Evolutionary conservation across 768 basidiomycete species (phyloP).

Genomic region (Amyloporia xantha): DNA sequence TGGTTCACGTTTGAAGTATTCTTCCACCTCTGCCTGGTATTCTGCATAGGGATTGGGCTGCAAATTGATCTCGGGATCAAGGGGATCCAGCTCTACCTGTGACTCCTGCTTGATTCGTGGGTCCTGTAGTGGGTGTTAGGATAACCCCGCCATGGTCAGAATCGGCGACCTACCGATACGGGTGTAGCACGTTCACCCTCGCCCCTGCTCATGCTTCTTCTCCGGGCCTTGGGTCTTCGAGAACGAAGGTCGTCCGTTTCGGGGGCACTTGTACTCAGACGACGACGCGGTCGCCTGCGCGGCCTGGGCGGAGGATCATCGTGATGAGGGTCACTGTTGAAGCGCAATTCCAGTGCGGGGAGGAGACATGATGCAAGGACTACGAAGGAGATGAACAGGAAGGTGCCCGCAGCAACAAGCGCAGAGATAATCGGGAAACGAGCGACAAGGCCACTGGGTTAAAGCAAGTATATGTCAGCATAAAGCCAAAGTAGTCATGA

Average conservation of each 20-base stretch:
- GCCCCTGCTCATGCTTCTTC: slow-evolving; percentile 3
- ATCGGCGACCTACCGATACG: background rate
- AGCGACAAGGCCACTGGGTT: slow-evolving; percentile 61
- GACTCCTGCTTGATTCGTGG: background rate
- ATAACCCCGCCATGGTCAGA: too few species aligned
- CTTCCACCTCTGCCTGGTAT: background rate
- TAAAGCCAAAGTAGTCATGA: background rate
- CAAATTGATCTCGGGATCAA: slow-evolving; percentile 1
- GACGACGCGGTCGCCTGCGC: slow-evolving; percentile 12
- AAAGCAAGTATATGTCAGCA: background rate
- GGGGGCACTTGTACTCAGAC: slow-evolving; percentile 10
- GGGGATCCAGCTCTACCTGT: slow-evolving; percentile 1
- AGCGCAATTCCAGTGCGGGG: slow-evolving; percentile 25
- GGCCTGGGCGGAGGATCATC: slow-evolving; percentile 5
- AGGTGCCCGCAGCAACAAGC: slow-evolving; percentile 30
- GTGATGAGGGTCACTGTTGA: slow-evolving; percentile 7
- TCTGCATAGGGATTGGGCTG: slow-evolving; percentile 2
- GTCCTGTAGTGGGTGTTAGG: background rate
- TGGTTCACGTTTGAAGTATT: background rate
- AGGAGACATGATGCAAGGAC: slow-evolving; percentile 27
- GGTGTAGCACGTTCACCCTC: background rate
- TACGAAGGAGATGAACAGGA: slow-evolving; percentile 29
- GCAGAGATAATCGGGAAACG: slow-evolving; percentile 60
- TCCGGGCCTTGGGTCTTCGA: background rate
- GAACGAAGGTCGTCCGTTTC: background rate